These are phyloP conservation scores for Aspergillus awamori DNA, from an alignment of 2,329 filamentous ascomycete genomes.

Conservation along the genomic window DNA sequence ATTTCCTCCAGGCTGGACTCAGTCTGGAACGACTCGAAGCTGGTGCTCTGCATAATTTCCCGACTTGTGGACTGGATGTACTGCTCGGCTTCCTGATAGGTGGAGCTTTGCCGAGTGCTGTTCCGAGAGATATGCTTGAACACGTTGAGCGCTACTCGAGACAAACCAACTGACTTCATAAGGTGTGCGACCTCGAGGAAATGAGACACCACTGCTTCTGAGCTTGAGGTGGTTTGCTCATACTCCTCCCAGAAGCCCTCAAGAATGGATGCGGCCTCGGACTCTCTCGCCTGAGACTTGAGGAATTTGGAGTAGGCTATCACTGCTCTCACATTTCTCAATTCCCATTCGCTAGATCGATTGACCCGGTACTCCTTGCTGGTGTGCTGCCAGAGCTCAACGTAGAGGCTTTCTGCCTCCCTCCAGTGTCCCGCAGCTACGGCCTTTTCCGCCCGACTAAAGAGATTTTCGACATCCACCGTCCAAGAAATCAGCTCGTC, in stretches of 20 bases:
- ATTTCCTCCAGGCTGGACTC: conserved; percentile 49
- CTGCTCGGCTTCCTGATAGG: conserved; percentile 48
- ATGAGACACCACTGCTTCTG: conserved; percentile 42
- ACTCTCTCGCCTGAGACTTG: conserved; percentile 46
- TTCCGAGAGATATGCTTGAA: conserved; percentile 48
- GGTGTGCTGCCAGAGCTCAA: conserved; percentile 55
- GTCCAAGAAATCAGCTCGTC: conserved; percentile 38
- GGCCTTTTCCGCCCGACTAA: conserved; percentile 44
- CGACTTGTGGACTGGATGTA: conserved; percentile 47
- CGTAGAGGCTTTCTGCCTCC: conserved; percentile 51
- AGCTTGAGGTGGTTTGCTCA: conserved; percentile 44
- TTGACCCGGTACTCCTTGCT: conserved; percentile 49
- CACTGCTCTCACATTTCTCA: conserved; percentile 50
- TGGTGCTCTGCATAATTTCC: conserved; percentile 42
- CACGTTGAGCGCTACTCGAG: conserved; percentile 48
- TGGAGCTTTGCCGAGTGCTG: conserved; percentile 35
- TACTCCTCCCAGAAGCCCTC: conserved; percentile 54
- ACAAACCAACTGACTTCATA: conserved; percentile 50
- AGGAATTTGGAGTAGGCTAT: conserved; percentile 52
- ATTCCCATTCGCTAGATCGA: conserved; percentile 50
- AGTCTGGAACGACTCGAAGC: conserved; percentile 38
- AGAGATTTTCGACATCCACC: conserved; percentile 37
- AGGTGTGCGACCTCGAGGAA: conserved; percentile 46
- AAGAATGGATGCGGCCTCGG: conserved; percentile 51
- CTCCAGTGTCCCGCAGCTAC: conserved; percentile 33